phyloP scores from a whole-genome alignment of 2,329 filamentous ascomycete species.

The Claviceps quebecensis region DNA sequence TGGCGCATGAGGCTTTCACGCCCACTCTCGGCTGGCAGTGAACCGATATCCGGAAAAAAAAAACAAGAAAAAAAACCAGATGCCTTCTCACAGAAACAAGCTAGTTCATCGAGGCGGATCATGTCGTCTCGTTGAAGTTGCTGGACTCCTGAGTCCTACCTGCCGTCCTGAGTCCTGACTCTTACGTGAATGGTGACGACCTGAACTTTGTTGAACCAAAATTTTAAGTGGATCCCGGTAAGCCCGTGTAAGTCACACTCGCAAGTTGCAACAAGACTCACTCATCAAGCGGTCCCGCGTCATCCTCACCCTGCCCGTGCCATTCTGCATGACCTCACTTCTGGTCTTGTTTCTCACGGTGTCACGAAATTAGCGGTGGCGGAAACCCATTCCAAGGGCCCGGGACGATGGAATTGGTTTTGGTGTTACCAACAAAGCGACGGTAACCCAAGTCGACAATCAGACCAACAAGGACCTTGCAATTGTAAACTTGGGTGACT shows the following conservation, averaged over 20 bases:
- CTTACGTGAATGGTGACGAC: background rate
- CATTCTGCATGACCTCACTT: background rate
- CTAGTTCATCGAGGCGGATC: background rate
- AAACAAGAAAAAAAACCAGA: background rate
- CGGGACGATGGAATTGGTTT: background rate
- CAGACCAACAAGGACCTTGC: background rate
- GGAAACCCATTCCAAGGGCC: background rate
- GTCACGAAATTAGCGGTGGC: background rate
- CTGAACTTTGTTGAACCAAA: background rate
- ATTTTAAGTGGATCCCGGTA: too few relatives aligned
- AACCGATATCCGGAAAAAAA: background rate
- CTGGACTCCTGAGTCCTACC: background rate
- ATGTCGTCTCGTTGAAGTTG: background rate
- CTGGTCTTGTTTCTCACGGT: background rate
- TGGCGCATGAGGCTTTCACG: background rate
- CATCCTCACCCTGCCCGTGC: background rate
- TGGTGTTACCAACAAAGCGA: background rate
- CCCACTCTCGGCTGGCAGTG: background rate
- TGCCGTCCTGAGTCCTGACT: background rate
- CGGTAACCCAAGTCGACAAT: too few relatives aligned
- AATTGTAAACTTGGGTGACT: background rate
- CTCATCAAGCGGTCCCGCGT: too few relatives aligned
- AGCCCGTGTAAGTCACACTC: too few relatives aligned
- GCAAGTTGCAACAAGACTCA: too few relatives aligned
- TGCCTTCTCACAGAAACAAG: background rate